Evolutionary conservation across 1,284 basidiomycete species (phyloP), one percentile per base, ranked within the genome.

Genomic region (Heterobasidion annosum): DNA sequence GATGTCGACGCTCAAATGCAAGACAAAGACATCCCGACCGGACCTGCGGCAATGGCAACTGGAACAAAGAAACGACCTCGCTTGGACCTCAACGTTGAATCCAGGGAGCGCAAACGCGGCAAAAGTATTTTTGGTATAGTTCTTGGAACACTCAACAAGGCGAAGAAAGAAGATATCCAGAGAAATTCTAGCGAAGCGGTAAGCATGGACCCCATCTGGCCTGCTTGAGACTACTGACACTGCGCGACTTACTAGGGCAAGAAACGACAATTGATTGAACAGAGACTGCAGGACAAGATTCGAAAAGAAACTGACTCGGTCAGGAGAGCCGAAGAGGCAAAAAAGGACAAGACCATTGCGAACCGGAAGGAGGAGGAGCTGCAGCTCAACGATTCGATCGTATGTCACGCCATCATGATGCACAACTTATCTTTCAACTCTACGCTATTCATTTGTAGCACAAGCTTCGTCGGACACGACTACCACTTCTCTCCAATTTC

Each of bases 121-220:
- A 88, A 86, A 78, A 82, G 79, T 71, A 87, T 89, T 82, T 88
- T 91, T 72, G 87, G 87, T 61, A 74, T 90, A 62, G 72, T 89
- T 61, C 69, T 91, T 56, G 86, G 86, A 56, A 91, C 87, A 61
- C 77, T 91, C 59, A 87, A 85, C 72, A 87, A 86, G 74, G 87
- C 87, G 61, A 88, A 88, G 73, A 83, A 78, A 61, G 87, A 90
- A 73, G 88, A 88, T 67, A 83, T 85, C 65, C 81, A 86, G 72
- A 73, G 88, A 55, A 87, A 78, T 67, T 81, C 83, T 37, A 88
- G 85, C 68, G 87, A 90, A 61, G 87, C 88, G 61, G 86, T 40
- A 3, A 10, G 37, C 37, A 40, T n/a, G 37, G 4, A 3, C 37
- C n/a, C 37, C 37, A 3, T 40, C 4, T 40, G 37, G 8, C 33